Base-by-base conservation (phyloP, 345 rosid genomes). In the Populus pruinosa region DNA sequence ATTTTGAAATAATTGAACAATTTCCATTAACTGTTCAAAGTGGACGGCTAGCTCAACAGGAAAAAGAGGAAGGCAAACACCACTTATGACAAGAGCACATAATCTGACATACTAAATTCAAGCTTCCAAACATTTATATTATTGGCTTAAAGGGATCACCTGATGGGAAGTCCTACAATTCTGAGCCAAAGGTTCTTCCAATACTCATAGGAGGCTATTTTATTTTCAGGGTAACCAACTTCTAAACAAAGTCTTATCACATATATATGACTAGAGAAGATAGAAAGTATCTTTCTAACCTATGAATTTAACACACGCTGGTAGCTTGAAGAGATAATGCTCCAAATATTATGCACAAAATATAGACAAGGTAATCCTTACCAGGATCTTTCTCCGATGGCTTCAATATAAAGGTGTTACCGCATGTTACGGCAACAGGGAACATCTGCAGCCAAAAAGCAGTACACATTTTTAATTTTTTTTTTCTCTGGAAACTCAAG, bases 301-400 rank as follows among this genome's bases (percentile, higher is more conserved):
- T 55, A 18, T 49, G 6, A 56, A 36, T 12, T 11, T 21, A 36
- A 6, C 38, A 12, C 47, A 21, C 8, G 35, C 13, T 11, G 38
- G 74, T 33, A 39, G 14, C 18, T 38, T 61, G 25, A 61, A 47
- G 39, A 62, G 50, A 20, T 73, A 33, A 33, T 33, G 20, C 18
- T 25, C 23, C 76, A 5, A 53, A 53, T n/a, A 21, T 53, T 18
- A 27, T 75, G 43, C 43, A 75, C 36, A 43, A 43, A 8, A 8
- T 8, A 43, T 7, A 35, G n/a, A 49, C 56, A 74, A 73, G 61
- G 56, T 49, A 35, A 68, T 17, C 75, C 81, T 87, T 76, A 91
- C 99, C 99, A 7, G 99, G 99, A 85, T 93, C 99, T 84, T 95
- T 95, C 84, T 95, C 99, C 3, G 99, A 93, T 82, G 98, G 99